A percentile compares a stretch with the other conserved stretches of the same genome.
phyloP scores from a whole-genome alignment of 495 filamentous ascomycete species.

The Xylaria venustula region DNA sequence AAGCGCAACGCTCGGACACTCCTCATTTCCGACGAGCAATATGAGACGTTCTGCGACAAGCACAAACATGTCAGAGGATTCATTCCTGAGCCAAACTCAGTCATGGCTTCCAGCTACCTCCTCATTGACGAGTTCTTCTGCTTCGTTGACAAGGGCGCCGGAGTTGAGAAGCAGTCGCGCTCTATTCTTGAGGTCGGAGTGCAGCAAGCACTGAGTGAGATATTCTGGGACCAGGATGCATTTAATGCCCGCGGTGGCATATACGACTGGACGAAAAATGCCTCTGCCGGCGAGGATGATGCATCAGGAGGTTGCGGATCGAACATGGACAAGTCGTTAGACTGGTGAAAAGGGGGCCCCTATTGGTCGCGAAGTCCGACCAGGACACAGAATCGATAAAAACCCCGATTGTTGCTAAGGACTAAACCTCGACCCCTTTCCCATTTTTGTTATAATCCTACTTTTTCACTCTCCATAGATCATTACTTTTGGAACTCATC shows the following conservation, averaged over 20 bases:
- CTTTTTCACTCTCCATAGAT: no score
- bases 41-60: slow-evolving; percentile 43
- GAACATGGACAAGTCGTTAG: no score
- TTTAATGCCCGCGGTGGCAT: slow-evolving; percentile 50
- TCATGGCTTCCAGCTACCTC: slow-evolving; percentile 55
- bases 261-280: slow-evolving; percentile 53
- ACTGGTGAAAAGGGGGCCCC: no score
- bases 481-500: no score
- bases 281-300: background rate
- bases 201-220: slow-evolving; percentile 43
- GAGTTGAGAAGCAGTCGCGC: slow-evolving; percentile 36
- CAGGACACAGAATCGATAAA: no score
- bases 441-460: no score
- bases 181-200: slow-evolving; percentile 55
- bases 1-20: slow-evolving; percentile 47
- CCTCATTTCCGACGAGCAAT: slow-evolving; percentile 51
- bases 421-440: no score
- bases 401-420: no score
- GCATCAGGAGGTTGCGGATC: slow-evolving; percentile 10
- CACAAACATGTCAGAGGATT: slow-evolving; percentile 44
- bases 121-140: slow-evolving; percentile 57
- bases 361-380: no score
- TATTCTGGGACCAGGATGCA: slow-evolving; percentile 50
- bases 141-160: slow-evolving; percentile 49
- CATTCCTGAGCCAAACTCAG: slow-evolving; percentile 49